Evolutionary conservation across 164 flowering plant species (phyloP), one percentile per base, ranked within the genome.

Genomic region (Vitis riparia): DNA sequence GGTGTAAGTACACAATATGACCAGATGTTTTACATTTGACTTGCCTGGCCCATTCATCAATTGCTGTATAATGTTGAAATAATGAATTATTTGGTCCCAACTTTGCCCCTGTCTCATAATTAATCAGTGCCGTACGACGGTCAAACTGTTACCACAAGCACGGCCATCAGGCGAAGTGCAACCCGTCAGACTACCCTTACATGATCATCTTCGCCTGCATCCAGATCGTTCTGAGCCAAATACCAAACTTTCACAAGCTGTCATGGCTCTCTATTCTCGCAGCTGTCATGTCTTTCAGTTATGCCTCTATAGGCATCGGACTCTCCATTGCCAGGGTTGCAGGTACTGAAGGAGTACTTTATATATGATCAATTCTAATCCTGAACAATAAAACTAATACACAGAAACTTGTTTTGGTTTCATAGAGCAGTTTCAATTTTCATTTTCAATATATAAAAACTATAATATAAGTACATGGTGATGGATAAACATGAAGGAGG

Each of bases 211-310:
- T 87, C 61, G 91, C 84, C 1, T 60, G 76, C 74, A 80, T 89
- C 44, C 93, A 89, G 55, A 71, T 89, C 10, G 17, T 89, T 12
- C 77, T 89, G 2, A 85, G 89, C 80, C 93, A 89, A 76, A 87
- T 89, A 23, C 90, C 87, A 2, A 78, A 88, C 77, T 86, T 86
- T 62, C 78, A 78, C 78, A 73, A 88, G 78, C 92, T 88, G 29
- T 80, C 90, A 2, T 86, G 87, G 87, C 87, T 88, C 44, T 88
- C 92, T 1, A 75, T 85, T 55, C 64, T 88, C 19, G 92, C 92
- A 0, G 92, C 92, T 55, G 66, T 88, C 49, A 88, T 88, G 92
- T 88, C 92, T 2, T 88, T 88, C 50, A 73, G 88, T 23, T 88
- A 88, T 67, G 72, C 92, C 9, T 64, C 80, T 53, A 86, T 88